Base-by-base conservation (phyloP, 164 flowering plant genomes). In the Cinnamomum micranthum region DNA sequence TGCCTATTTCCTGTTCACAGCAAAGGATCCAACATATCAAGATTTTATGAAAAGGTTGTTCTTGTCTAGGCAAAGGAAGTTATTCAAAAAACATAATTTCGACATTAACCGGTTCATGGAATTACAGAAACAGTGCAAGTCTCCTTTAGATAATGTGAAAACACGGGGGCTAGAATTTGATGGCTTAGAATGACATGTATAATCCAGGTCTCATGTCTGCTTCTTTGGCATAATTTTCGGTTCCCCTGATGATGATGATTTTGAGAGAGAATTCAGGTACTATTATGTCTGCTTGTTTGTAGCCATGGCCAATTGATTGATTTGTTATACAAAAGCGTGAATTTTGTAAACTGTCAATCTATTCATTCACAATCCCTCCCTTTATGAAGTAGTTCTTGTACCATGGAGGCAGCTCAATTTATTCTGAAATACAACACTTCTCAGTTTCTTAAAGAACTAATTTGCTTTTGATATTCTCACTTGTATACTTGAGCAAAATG, bases 11-110 rank as follows among this genome's bases (percentile, higher is more conserved):
- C 71, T 92, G 65, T 52, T 90, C 80, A 94, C 98, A 50, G 82
- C 94, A 19, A 89, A 90, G 78, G 97, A 94, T 75, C 97, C 97
- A 0, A 78, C 91, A 2, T 94, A 94, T 83, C 97, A 87, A 81
- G 98, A 94, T 75, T 62, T 94, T 59, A 82, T 87, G 91, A 86
- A 91, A 82, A 89, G 96, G 80, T 93, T 94, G 6, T 86, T 88
- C 77, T 81, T 87, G 65, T 81, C 87, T 0, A 85, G 96, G 80
- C 96, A 87, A 82, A 86, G 92, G 77, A 94, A 87, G 76, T 82
- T 94, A 71, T 80, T 82, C 76, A 89, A 87, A 85, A 88, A 73
- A 76, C 78, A 80, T 20, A 82, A 84, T 71, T 94, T 94, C 65
- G 90, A 94, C 71, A 65, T 86, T 14, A 68, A 81, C 65, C 86